These are phyloP conservation scores for Penicillium sp. DNA, from an alignment of 2,329 filamentous ascomycete species.

Conservation along the genomic window DNA sequence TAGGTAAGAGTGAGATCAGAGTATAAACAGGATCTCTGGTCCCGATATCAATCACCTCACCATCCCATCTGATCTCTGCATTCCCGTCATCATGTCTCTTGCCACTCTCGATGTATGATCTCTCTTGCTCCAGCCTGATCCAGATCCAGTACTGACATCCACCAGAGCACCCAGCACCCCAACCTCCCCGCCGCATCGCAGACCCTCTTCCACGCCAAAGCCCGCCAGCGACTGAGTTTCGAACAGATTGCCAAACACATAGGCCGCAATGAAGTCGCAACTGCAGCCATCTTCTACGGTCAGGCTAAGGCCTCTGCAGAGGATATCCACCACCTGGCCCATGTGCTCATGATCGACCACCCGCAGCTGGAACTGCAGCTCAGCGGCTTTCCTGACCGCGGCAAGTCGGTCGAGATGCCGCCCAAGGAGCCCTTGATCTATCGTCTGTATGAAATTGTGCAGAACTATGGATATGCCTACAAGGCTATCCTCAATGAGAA, in stretches of 20 bases:
- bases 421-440: conserved; percentile 84
- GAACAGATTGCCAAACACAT: conserved; percentile 69
- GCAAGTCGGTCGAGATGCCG: conserved; percentile 73
- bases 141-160: conserved; percentile 5
- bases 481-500: conserved; percentile 96
- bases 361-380: conserved; percentile 58
- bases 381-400: conserved; percentile 72
- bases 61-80: neutral
- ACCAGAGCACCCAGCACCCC: conserved; percentile 38
- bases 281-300: conserved; percentile 86
- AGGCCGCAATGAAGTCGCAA: conserved; percentile 74
- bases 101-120: conserved; percentile 42
- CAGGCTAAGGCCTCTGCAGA: conserved; percentile 68
- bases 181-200: conserved; percentile 66
- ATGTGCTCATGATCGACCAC: conserved; percentile 58
- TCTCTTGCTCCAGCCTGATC: neutral
- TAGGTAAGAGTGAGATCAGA: neutral
- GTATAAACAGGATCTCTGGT: neutral
- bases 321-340: conserved; percentile 63
- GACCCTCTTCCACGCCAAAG: conserved; percentile 76
- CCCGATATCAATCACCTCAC: neutral
- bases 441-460: conserved; percentile 85
- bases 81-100: conserved; percentile 36
- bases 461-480: conserved; percentile 95
- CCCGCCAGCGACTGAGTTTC: conserved; percentile 68